A percentile compares a stretch with the other conserved stretches of the same genome.
These are phyloP conservation scores for Calamus simplicifolius DNA, from an alignment of 176 grass and related monocot species.

Conservation along the genomic window DNA sequence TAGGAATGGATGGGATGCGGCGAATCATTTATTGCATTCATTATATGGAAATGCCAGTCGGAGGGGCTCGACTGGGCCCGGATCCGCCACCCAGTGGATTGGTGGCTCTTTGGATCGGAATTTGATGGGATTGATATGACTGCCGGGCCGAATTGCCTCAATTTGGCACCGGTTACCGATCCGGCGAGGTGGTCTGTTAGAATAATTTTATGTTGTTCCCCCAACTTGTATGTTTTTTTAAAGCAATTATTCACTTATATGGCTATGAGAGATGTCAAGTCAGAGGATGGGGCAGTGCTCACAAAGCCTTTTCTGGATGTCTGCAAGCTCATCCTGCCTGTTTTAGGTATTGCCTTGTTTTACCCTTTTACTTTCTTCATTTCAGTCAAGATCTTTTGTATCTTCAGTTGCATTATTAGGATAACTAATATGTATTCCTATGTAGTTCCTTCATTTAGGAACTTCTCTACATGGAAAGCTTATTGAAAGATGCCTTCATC, in stretches of 20 bases:
- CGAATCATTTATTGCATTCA: neutral
- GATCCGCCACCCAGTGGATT: neutral
- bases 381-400: neutral
- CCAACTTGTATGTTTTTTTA: too few relatives aligned
- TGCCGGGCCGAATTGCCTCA: neutral
- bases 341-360: slow-evolving; percentile 45
- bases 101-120: neutral
- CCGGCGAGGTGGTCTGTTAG: neutral
- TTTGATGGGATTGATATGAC: neutral
- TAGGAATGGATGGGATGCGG: neutral
- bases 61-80: too few relatives aligned
- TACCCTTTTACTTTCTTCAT: neutral
- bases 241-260: neutral
- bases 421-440: too few relatives aligned
- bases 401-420: neutral
- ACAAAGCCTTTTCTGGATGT: slow-evolving; percentile 94
- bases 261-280: slow-evolving; percentile 29
- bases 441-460: too few relatives aligned
- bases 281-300: slow-evolving; percentile 63
- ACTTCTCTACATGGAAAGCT: too few relatives aligned
- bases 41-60: neutral
- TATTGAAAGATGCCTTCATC: too few relatives aligned
- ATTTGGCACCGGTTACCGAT: neutral
- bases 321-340: slow-evolving; percentile 88
- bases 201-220: too few relatives aligned